phyloP scores from a whole-genome alignment of 352 stramenopile genomes.

The Phytophthora sojae region DNA sequence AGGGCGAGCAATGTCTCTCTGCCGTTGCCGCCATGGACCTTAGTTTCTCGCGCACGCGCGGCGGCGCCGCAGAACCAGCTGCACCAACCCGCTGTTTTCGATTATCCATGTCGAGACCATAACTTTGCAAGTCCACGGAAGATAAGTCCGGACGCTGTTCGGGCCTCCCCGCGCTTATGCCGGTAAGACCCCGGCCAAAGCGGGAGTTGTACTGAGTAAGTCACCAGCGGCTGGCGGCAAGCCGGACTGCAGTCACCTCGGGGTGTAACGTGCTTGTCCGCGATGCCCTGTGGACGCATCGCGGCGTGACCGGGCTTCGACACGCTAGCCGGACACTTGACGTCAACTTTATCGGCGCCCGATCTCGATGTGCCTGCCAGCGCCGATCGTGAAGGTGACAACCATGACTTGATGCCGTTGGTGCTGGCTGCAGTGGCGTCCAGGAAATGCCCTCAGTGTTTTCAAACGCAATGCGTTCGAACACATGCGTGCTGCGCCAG shows the following conservation, averaged over 20 bases:
- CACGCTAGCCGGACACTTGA: constrained; percentile 2
- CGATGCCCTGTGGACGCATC: constrained; percentile 6
- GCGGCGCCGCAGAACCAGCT: constrained; percentile 36
- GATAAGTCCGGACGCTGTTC: constrained; percentile 28
- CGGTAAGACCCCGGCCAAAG: constrained; percentile 5
- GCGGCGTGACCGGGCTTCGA: constrained; percentile 8
- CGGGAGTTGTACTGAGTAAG: neutral
- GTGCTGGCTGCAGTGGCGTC: neutral
- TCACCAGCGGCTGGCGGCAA: constrained; percentile 9
- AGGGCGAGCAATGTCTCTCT: constrained; percentile 23
- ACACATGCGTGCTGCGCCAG: constrained; percentile 31
- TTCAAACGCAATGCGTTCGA: neutral
- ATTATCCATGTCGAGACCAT: constrained; percentile 27
- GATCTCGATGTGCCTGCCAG: constrained; percentile 10
- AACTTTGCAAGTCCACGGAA: constrained; percentile 20
- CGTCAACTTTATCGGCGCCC: constrained; percentile 19
- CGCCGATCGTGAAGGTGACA: neutral
- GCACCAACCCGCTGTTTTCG: constrained; percentile 30
- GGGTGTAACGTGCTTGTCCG: constrained; percentile 18
- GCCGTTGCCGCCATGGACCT: constrained; percentile 16
- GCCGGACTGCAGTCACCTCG: constrained; percentile 25
- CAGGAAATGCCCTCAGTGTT: neutral
- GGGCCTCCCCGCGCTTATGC: constrained; percentile 5
- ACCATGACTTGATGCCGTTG: neutral
- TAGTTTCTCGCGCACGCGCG: constrained; percentile 14